phyloP scores from a whole-genome alignment of 1,284 basidiomycete species.

The Sparassis latifolia region DNA sequence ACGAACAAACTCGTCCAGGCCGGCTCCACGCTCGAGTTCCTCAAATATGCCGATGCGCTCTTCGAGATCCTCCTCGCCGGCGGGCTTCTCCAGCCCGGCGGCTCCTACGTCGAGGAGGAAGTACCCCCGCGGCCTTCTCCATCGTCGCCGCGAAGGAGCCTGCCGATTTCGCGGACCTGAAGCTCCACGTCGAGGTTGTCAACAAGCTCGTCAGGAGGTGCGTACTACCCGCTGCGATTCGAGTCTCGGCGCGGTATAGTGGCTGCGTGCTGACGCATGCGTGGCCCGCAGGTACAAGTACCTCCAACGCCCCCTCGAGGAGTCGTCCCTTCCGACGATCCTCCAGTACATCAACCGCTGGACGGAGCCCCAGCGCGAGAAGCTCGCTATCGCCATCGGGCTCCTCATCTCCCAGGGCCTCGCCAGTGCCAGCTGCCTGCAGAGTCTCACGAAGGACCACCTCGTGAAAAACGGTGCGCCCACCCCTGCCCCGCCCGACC shows the following conservation, averaged over 20 bases:
- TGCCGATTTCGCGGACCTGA: slow-evolving; percentile 76
- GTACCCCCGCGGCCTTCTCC: slow-evolving; percentile 79
- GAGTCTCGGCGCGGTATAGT: not conserved
- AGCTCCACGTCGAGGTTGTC: slow-evolving; percentile 88
- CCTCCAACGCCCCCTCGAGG: slow-evolving; percentile 93
- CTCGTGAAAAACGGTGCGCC: slow-evolving; percentile 84
- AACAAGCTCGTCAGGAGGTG: slow-evolving; percentile 94
- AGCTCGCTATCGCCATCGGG: slow-evolving; percentile 75
- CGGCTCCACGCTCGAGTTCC: slow-evolving; percentile 85
- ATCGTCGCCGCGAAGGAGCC: slow-evolving; percentile 78
- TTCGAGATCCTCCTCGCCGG: slow-evolving; percentile 95
- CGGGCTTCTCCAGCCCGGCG: slow-evolving; percentile 92
- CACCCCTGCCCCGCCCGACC: not conserved
- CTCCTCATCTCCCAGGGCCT: slow-evolving; percentile 81
- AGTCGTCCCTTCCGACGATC: slow-evolving; percentile 74
- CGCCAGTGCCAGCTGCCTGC: slow-evolving; percentile 69
- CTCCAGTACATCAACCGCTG: slow-evolving; percentile 89
- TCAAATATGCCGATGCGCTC: slow-evolving; percentile 93
- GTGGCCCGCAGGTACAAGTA: slow-evolving; percentile 79
- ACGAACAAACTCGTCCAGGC: slow-evolving; percentile 86
- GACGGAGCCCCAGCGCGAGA: slow-evolving; percentile 69
- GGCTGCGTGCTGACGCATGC: slow-evolving; percentile 1
- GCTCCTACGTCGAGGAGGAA: slow-evolving; percentile 84
- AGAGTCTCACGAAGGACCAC: slow-evolving; percentile 87
- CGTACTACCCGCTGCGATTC: slow-evolving; percentile 7